Base-by-base conservation (phyloP, 2,329 filamentous ascomycete genomes). In the Fusarium domesticum region DNA sequence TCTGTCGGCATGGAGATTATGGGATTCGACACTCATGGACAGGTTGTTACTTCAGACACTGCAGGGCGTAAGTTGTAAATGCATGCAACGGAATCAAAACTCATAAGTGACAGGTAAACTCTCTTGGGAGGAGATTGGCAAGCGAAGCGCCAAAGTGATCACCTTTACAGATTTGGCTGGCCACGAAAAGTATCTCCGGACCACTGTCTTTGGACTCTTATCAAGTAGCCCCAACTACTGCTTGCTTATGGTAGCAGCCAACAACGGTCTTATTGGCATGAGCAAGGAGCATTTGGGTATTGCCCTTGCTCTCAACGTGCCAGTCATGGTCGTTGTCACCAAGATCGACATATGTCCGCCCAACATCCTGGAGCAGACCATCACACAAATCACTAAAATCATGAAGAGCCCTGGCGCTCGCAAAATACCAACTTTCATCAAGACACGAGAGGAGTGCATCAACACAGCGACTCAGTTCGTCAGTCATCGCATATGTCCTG, bases 1-100 rank as follows among this genome's bases (percentile, higher is more conserved):
- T 96, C 91, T 0, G 93, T 98, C 1, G 92, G 93, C 33, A 95
- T 97, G 91, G 93, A 98, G 67, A 97, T 97, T 50, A 90, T 97
- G 85, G 93, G 93, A 2, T 98, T 96, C 58, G 90, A 97, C 66
- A 89, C 86, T 39, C 78, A 80, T 43, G 92, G 93, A 19, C 81
- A 91, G 18, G 85, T 96, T 19, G 80, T 97, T 14, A 81, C 83
- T 14, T 92, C 88, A 31, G 86, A 86, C 46, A 86, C 85, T 1
- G 87, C 91, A 2, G 92, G 90, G 1, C 81, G 93, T 65, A 89
- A 85, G 70, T 66, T 17, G 37, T 8, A 28, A 28, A 8, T 28
- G 23, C 23, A 8, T 11, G 23, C 14, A 4, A n/a, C 14, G 14
- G 4, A 28, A 28, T 8, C 23, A 28, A 8, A 12, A 28, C 23